Percentiles rank a stretch among this genome's conserved stretches.
Evolutionary conservation across 352 stramenopile species (phyloP).

Genomic region (Globisporangium paroecandrum): DNA sequence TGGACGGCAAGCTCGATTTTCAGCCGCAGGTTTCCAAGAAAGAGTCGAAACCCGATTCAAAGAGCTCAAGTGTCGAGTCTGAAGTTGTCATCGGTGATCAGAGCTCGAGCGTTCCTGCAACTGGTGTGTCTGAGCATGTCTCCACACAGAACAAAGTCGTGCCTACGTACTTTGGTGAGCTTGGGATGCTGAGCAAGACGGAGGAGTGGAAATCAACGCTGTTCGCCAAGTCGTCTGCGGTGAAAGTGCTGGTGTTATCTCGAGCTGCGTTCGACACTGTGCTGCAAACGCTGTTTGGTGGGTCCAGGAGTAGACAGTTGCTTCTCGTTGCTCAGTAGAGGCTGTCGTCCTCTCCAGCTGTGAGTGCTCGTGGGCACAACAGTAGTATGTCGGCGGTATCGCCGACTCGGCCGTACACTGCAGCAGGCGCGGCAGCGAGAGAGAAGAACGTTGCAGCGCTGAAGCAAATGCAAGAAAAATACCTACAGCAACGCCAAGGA

Average conservation of each 20-base stretch:
- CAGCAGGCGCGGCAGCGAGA: conserved; percentile 18
- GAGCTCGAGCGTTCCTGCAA: background rate
- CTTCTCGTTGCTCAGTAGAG: conserved; percentile 20
- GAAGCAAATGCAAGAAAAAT: conserved; percentile 26
- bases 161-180: conserved; percentile 33
- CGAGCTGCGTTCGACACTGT: conserved; percentile 36
- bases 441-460: conserved; percentile 27
- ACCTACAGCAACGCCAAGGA: background rate
- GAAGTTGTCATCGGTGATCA: background rate
- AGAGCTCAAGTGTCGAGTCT: background rate
- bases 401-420: conserved; percentile 25
- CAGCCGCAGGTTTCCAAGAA: background rate
- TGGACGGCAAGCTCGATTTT: conserved; percentile 34
- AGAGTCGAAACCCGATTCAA: background rate
- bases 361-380: conserved; percentile 6
- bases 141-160: conserved; percentile 6
- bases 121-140: background rate
- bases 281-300: conserved; percentile 39
- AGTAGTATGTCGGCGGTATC: conserved; percentile 7
- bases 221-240: conserved; percentile 14
- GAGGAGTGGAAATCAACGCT: conserved; percentile 41
- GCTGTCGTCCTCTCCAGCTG: conserved; percentile 38
- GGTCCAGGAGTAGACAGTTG: conserved; percentile 23
- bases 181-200: conserved; percentile 42
- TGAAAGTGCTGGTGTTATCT: conserved; percentile 29